Conservation (phyloP, 495 filamentous ascomycete species). For the Friedmanniomyces simplex region DNA sequence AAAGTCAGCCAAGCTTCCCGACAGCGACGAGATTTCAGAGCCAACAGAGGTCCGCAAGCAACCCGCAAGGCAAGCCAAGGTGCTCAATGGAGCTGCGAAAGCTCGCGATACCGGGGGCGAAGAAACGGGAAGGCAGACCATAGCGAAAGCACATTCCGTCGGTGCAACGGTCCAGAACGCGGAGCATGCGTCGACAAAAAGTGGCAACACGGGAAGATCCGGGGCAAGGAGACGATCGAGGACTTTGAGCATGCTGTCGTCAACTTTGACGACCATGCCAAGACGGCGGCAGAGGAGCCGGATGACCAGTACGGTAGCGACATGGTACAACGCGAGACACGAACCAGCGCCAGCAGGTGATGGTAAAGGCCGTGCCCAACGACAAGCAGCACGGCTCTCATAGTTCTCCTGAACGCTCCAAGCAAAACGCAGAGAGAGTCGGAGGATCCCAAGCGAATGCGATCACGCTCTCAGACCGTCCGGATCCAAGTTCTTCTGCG, state of each 20-base stretch:
- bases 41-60: neutral
- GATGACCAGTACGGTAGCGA: neutral
- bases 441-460: neutral
- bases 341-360: neutral
- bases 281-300: neutral
- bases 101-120: neutral
- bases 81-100: too few relatives aligned
- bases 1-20: neutral
- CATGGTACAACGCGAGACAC: neutral
- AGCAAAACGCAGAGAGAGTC: neutral
- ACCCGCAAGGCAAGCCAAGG: neutral
- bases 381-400: neutral
- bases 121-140: neutral
- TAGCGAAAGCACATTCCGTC: too few relatives aligned
- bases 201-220: neutral
- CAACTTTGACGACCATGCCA: neutral
- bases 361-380: neutral
- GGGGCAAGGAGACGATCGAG: constrained; percentile 1
- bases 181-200: neutral
- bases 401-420: neutral
- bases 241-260: constrained; percentile 6
- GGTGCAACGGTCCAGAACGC: neutral
- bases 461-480: constrained; percentile 3
- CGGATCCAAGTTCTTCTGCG: neutral
- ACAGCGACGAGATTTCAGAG: neutral